Conservation (phyloP, 78 protist genomes). For the slime mould (Dictyostelium discoideum) region DNA sequence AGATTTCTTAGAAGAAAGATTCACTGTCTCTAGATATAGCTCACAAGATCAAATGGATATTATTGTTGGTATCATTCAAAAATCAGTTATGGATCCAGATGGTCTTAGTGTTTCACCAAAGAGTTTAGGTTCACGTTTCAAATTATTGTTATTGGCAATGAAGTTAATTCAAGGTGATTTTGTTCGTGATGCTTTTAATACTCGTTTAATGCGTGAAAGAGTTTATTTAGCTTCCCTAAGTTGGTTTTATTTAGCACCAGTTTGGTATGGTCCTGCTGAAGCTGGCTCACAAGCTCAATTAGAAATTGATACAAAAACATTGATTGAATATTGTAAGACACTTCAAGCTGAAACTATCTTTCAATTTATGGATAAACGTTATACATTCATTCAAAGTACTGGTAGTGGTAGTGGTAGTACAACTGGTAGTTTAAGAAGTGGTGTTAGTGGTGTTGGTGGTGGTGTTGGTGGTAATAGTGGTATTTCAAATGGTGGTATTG, state of each 20-base stretch:
- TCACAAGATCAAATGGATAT: constrained; percentile 59
- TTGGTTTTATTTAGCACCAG: constrained; percentile 83
- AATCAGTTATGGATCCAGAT: constrained; percentile 79
- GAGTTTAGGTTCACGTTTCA: constrained; percentile 78
- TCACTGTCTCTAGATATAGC: constrained; percentile 32
- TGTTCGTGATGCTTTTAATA: constrained; percentile 18
- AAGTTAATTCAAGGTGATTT: constrained; percentile 43
- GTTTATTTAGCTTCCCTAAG: constrained; percentile 64
- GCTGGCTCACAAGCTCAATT: constrained; percentile 21
- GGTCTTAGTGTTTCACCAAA: constrained; percentile 59
- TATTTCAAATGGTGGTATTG: neutral
- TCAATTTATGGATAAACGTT: constrained; percentile 25
- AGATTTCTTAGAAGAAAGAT: constrained; percentile 80
- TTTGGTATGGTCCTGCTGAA: constrained; percentile 72
- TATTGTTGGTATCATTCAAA: constrained; percentile 54
- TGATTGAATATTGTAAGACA: constrained; percentile 63
- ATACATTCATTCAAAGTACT: neutral
- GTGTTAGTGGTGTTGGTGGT: neutral
- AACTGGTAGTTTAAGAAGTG: neutral
- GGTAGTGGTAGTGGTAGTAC: neutral
- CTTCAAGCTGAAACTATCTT: constrained; percentile 65
- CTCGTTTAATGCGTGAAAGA: constrained; percentile 36
- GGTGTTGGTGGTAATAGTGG: neutral
- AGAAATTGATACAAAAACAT: constrained; percentile 19
- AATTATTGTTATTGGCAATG: constrained; percentile 66